Evolutionary conservation across 2,329 filamentous ascomycete genomes (phyloP).

Genomic region (Dendrostoma leiphaemia): DNA sequence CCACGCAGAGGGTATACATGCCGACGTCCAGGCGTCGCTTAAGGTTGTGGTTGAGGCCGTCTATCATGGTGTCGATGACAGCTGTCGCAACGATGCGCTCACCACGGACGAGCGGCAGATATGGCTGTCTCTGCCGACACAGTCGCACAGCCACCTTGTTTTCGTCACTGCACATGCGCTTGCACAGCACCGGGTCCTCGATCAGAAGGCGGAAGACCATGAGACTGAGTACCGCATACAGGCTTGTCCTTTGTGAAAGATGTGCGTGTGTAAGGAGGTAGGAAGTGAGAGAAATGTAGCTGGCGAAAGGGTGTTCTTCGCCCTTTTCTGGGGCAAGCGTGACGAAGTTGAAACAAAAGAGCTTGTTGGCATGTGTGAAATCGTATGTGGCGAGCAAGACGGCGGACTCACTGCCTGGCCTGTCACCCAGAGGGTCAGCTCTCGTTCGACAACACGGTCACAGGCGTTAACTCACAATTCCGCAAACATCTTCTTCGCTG

Average conservation of each 20-base stretch:
- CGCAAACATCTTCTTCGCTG: constrained; percentile 77
- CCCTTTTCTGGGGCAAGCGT: constrained; percentile 61
- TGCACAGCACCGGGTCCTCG: constrained; percentile 80
- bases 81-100: constrained; percentile 73
- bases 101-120: constrained; percentile 70
- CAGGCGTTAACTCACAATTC: constrained; percentile 60
- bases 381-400: constrained; percentile 86
- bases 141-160: constrained; percentile 72
- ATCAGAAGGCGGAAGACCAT: constrained; percentile 83
- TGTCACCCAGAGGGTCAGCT: constrained; percentile 32
- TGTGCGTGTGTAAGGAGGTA: constrained; percentile 94
- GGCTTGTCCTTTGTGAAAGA: constrained; percentile 71
- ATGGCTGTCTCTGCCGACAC: constrained; percentile 85
- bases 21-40: constrained; percentile 79
- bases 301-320: constrained; percentile 72
- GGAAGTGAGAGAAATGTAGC: constrained; percentile 83
- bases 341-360: constrained; percentile 86
- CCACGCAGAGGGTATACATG: constrained; percentile 78
- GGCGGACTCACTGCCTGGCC: constrained; percentile 76
- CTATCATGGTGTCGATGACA: constrained; percentile 83
- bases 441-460: too few species aligned
- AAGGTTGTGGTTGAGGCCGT: constrained; percentile 92
- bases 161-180: constrained; percentile 79
- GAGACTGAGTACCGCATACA: constrained; percentile 83
- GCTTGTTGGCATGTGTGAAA: constrained; percentile 90